phyloP scores from a whole-genome alignment of 1,284 basidiomycete species.

The Boletus nobilissimus region DNA sequence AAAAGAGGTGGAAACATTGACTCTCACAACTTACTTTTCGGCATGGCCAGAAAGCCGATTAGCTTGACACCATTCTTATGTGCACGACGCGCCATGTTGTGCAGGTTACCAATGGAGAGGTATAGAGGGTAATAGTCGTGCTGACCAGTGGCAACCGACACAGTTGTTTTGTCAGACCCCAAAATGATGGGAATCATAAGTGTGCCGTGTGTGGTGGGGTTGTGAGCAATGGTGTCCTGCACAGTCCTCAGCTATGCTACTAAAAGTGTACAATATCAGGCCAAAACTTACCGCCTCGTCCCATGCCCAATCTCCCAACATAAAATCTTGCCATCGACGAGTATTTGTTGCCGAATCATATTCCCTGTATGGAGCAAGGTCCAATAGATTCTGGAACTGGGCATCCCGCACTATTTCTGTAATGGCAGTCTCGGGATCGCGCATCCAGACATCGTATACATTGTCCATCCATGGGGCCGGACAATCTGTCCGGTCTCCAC shows the following conservation, averaged over 20 bases:
- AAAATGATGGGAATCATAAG: constrained; percentile 11
- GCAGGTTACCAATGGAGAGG: constrained; percentile 6
- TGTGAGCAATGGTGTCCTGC: neutral
- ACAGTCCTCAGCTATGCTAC: neutral
- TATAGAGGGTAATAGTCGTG: constrained; percentile 14
- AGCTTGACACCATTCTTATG: constrained; percentile 14
- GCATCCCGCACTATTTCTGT: neutral
- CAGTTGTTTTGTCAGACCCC: neutral
- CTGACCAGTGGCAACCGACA: constrained; percentile 5
- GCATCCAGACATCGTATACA: no score
- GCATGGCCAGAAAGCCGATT: constrained; percentile 49
- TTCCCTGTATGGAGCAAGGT: neutral
- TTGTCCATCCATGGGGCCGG: constrained; percentile 1
- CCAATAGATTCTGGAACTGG: neutral
- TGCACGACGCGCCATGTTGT: neutral
- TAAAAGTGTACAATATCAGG: no score
- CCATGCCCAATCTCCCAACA: constrained; percentile 24
- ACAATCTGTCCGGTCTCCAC: neutral
- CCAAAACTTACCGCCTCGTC: neutral
- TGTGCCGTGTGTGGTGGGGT: no score
- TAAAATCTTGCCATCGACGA: neutral
- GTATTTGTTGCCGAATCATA: neutral
- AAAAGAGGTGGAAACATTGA: no score
- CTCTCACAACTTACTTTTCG: constrained; percentile 40
- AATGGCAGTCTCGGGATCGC: neutral